Evolutionary conservation across 2,329 filamentous ascomycete species (phyloP), one percentile per base, ranked within the genome.

Genomic region (Ascomycota sp.): DNA sequence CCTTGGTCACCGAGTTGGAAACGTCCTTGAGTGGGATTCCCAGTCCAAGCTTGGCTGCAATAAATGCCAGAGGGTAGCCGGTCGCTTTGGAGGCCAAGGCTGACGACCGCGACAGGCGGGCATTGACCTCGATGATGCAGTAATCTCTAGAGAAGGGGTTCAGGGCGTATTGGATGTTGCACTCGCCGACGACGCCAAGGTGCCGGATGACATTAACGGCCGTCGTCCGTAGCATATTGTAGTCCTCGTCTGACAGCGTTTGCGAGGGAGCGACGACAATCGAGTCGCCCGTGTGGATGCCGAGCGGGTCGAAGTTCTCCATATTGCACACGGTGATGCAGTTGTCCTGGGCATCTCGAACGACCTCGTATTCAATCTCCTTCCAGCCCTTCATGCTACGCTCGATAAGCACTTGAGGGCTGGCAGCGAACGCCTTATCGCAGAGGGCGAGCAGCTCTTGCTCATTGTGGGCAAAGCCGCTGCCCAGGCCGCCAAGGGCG

Each of bases 311-410:
- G 49, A 98, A 98, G 61, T 98, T 98, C 62, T 98, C 89, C 89
- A 98, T 95, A 63, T 98, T 98, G 57, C 89, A 98, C 40, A 98
- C 89, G 6, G 89, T 98, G 52, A 98, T 95, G 54, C 89, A 98
- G 66, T 95, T 95, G 61, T 98, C 84, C 46, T 82, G 74, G 37
- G 75, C 78, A 61, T 95, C 89, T 48, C 89, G 77, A 29, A 98
- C 89, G 40, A 95, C 89, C 56, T 98, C 89, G 51, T 95, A 98
- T 56, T 98, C 89, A 41, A 95, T 91, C 57, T 98, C 89, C 57
- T 98, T 98, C 89, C 89, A 98, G 38, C 89, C 89, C 62, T 95
- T 95, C 86, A 98, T 95, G 61, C 82, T 92, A 54, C 80, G 75
- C 62, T 98, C 89, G 46, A 98, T 91, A 36, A 98, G 68, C 7